Base-by-base conservation (phyloP, 2,329 filamentous ascomycete genomes). In the Phaeomoniella chlamydospora region DNA sequence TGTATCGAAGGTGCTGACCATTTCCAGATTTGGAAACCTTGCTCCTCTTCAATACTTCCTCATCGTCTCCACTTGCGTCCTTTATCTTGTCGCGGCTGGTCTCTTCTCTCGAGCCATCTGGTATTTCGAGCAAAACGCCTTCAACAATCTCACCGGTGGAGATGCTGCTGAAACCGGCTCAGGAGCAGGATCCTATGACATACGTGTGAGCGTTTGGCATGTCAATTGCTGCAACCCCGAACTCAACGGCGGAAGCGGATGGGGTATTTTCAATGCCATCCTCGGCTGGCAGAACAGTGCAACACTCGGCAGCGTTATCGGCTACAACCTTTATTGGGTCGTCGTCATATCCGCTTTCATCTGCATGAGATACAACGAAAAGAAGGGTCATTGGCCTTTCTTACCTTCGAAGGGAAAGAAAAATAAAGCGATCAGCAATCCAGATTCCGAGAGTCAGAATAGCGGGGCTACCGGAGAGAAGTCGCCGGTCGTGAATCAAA, bases 271-370 rank as follows among this genome's bases (percentile, higher is more conserved):
- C 66, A 88, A 92, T 48, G 76, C 82, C 39, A 67, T 93, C 36
- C 66, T 93, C 9, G 85, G 86, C 39, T 94, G 86, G 86, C 72
- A 76, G 41, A 93, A 93, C 61, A 84, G 80, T 10, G 86, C 82
- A 4, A 92, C 85, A 2, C 86, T 88, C 48, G 84, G 85, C 35
- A 87, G 82, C 1, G 80, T 93, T 43, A 75, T 93, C 43, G 77
- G 80, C 1, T 93, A 93, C 62, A 92, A 90, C 53, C 39, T 88
- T 12, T 93, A 93, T 62, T 94, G 85, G 86, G 58, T 90, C 35
- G 65, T 64, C 5, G 67, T 84, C 44, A 84, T 86, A 38, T 41
- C 65, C 12, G 68, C 67, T 4, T 82, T 88, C 51, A 41, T 74
- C 11, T 45, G 61, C 19, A 68, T 88, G 65, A 67, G 77, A 30